Evolutionary conservation across 495 filamentous ascomycete species (phyloP), one percentile per base, ranked within the genome.

Genomic region (Delitschia confertaspora): DNA sequence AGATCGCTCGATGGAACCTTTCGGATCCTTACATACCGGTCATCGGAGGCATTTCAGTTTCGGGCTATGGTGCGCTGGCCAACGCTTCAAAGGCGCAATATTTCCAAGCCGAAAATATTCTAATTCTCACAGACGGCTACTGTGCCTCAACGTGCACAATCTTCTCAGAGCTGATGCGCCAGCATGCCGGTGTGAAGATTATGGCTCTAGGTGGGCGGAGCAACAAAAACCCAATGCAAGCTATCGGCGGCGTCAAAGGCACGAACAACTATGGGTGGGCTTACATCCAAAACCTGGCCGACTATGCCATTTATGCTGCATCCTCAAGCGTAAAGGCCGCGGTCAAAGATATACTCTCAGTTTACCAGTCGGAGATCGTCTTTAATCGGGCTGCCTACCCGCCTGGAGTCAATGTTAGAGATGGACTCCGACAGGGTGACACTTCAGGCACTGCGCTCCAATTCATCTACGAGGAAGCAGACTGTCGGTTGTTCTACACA

Each of bases 91-190:
- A 51, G 34, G 24, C 20, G 24, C 38, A 27, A n/a, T 16, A 23
- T 9, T 60, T 48, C 49, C 47, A 46, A n/a, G 33, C 55, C 7
- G 55, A 57, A 7, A 51, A 64, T 43, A 60, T 64, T 35, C 49
- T 62, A 13, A 37, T 64, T 19, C 45, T 64, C 33, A 52, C 52
- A 19, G 78, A 83, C 56, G 78, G 80, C 32, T 69, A 70, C 49
- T 84, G 80, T 60, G 73, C 69, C 20, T 80, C 75, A 3, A 78
- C 77, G 1, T 84, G 79, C 62, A 71, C 73, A 3, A 60, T 80
- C 47, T 75, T 80, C 59, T 60, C 62, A 32, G 69, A 75, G 29
- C 64, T 79, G 30, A 67, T 82, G 60, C 64, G 68, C 2, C 60
- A 69, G 41, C 66, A 73, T 51, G 75, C 64, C 10, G 67, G 68